Conservation (phyloP, 306 rosid genomes). For the Clitoria ternatea region DNA sequence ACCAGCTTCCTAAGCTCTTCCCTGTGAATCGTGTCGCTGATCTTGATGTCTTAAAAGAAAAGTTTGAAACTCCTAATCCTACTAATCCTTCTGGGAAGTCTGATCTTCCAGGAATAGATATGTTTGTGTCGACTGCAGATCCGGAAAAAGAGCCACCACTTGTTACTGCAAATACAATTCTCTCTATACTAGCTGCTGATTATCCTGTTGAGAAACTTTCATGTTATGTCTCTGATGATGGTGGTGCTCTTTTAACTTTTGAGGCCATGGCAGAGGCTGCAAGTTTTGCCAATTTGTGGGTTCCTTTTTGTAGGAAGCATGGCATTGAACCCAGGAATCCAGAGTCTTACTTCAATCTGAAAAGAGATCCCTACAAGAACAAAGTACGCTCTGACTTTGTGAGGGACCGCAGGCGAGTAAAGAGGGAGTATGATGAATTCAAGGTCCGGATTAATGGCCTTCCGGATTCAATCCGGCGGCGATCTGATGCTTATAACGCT, state of each 20-base stretch:
- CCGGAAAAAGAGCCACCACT: slow-evolving; percentile 84
- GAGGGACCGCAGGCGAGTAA: slow-evolving; percentile 67
- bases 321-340: slow-evolving; percentile 79
- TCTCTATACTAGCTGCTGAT: slow-evolving; percentile 67
- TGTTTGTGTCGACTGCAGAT: slow-evolving; percentile 79
- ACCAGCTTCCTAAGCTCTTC: slow-evolving; percentile 79
- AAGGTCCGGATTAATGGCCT: slow-evolving; percentile 71
- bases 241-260: slow-evolving; percentile 81
- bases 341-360: slow-evolving; percentile 59
- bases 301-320: slow-evolving; percentile 79
- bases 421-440: slow-evolving; percentile 82
- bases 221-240: slow-evolving; percentile 84
- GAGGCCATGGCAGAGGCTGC: slow-evolving; percentile 93
- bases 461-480: slow-evolving; percentile 74
- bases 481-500: slow-evolving; percentile 67
- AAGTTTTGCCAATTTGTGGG: slow-evolving; percentile 82
- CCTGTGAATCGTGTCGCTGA: slow-evolving; percentile 60
- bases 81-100: slow-evolving; percentile 61
- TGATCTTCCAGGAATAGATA: slow-evolving; percentile 78
- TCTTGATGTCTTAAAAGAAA: slow-evolving; percentile 53
- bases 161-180: slow-evolving; percentile 80
- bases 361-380: slow-evolving; percentile 69
- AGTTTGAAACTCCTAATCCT: slow-evolving; percentile 66
- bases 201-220: slow-evolving; percentile 80
- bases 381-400: slow-evolving; percentile 73